Evolutionary conservation across 495 filamentous ascomycete species (phyloP).

Genomic region (Letharia lupina): DNA sequence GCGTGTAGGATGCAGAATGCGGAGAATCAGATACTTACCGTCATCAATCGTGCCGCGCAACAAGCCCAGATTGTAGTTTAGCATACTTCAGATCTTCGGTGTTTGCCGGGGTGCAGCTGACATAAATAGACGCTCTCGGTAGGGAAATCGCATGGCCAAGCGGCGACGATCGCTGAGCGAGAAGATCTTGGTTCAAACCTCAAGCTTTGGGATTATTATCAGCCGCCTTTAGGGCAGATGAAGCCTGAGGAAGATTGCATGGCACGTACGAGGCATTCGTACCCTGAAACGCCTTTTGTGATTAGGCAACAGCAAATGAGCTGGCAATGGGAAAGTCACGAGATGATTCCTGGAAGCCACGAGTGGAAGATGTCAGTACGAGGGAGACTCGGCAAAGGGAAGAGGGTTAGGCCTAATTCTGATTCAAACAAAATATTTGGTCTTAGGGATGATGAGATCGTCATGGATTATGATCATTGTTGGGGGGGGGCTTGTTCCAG

Average conservation of each 20-base stretch:
- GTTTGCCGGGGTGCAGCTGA: conserved; percentile 6
- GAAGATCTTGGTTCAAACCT: neutral
- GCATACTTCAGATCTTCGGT: neutral
- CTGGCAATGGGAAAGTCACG: no score
- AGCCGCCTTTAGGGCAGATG: conserved; percentile 9
- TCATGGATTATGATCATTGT: conserved; percentile 9
- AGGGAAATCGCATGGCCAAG: conserved; percentile 3
- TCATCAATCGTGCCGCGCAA: neutral
- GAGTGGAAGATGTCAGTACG: no score
- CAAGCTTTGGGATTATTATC: neutral
- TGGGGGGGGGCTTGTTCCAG: neutral
- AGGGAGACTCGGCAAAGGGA: no score
- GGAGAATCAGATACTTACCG: neutral
- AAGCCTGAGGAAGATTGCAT: neutral
- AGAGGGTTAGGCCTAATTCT: no score
- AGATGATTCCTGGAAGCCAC: no score
- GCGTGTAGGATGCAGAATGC: neutral
- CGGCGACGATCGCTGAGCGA: conserved; percentile 6
- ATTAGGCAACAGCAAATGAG: no score
- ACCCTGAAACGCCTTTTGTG: neutral
- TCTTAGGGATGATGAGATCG: neutral
- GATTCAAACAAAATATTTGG: neutral
- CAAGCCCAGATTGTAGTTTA: neutral
- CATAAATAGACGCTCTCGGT: neutral
- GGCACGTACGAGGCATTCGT: neutral